phyloP scores from a whole-genome alignment of 2,329 filamentous ascomycete species.

The Diatrype stigma region DNA sequence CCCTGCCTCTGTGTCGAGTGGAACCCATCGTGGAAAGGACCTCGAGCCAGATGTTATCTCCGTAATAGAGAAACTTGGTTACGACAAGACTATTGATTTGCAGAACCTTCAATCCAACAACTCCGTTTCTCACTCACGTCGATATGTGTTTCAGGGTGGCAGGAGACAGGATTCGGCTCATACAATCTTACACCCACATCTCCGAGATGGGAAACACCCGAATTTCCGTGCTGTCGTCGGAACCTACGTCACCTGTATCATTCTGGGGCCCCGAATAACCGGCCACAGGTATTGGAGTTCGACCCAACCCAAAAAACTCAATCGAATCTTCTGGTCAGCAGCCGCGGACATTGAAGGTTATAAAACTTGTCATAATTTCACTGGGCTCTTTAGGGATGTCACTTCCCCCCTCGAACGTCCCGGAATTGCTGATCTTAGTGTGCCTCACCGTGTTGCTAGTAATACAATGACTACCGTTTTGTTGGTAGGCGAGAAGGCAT shows the following conservation, averaged over 20 bases:
- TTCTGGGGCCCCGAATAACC: too few species aligned
- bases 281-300: conserved; percentile 49
- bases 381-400: too few species aligned
- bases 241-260: too few species aligned
- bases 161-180: conserved; percentile 47
- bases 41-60: conserved; percentile 45
- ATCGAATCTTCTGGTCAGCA: conserved; percentile 8
- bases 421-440: conserved; percentile 1
- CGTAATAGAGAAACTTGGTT: conserved; percentile 42
- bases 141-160: conserved; percentile 31
- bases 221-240: conserved; percentile 49
- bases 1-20: neutral
- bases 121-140: conserved; percentile 9
- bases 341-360: conserved; percentile 4
- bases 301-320: conserved; percentile 43
- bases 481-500: too few species aligned
- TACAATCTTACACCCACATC: conserved; percentile 44
- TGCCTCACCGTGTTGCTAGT: too few species aligned
- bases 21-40: neutral
- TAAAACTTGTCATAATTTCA: too few species aligned
- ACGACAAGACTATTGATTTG: conserved; percentile 46
- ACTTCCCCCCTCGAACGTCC: conserved; percentile 11
- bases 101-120: conserved; percentile 40
- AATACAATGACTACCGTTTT: too few species aligned
- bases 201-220: conserved; percentile 37